Conservation (phyloP, 2,329 filamentous ascomycete genomes). For the Pseudogymnoascus sp. region DNA sequence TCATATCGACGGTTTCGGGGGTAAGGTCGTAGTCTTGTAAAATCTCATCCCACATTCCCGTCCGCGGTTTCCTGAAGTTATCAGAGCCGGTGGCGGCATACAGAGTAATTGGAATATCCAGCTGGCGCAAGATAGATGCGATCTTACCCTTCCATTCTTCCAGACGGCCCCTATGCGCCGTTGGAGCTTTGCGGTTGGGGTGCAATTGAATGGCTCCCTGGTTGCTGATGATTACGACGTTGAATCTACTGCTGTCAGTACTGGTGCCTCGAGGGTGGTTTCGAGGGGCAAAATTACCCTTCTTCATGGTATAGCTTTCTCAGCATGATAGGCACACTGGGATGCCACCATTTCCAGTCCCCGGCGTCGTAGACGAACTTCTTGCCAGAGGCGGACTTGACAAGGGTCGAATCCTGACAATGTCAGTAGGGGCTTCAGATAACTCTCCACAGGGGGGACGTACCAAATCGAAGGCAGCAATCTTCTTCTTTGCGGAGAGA, state of each 20-base stretch:
- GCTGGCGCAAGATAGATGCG: slow-evolving; percentile 55
- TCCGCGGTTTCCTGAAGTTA: slow-evolving; percentile 74
- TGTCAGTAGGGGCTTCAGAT: background rate
- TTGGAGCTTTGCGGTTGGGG: slow-evolving; percentile 60
- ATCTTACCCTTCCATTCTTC: slow-evolving; percentile 77
- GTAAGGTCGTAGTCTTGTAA: slow-evolving; percentile 40
- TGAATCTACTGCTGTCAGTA: slow-evolving; percentile 45
- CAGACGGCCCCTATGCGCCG: slow-evolving; percentile 58
- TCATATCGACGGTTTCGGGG: slow-evolving; percentile 52
- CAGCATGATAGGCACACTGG: slow-evolving; percentile 57
- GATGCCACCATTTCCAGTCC: slow-evolving; percentile 95
- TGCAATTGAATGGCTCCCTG: slow-evolving; percentile 75
- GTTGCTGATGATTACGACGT: slow-evolving; percentile 75
- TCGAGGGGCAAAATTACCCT: slow-evolving; percentile 42
- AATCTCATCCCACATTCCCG: slow-evolving; percentile 77
- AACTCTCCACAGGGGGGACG: slow-evolving; percentile 14
- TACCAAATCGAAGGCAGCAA: slow-evolving; percentile 64
- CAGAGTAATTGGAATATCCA: slow-evolving; percentile 67
- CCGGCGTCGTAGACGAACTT: slow-evolving; percentile 59
- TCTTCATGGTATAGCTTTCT: slow-evolving; percentile 57
- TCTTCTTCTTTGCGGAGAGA: slow-evolving; percentile 37
- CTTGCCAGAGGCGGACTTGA: slow-evolving; percentile 71
- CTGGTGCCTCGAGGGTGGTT: slow-evolving; percentile 13
- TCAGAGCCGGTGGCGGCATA: slow-evolving; percentile 84
- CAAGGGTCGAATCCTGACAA: slow-evolving; percentile 73